These are phyloP conservation scores for Pilasporangium apinafurcum DNA, from an alignment of 352 stramenopile species.

Conservation along the genomic window DNA sequence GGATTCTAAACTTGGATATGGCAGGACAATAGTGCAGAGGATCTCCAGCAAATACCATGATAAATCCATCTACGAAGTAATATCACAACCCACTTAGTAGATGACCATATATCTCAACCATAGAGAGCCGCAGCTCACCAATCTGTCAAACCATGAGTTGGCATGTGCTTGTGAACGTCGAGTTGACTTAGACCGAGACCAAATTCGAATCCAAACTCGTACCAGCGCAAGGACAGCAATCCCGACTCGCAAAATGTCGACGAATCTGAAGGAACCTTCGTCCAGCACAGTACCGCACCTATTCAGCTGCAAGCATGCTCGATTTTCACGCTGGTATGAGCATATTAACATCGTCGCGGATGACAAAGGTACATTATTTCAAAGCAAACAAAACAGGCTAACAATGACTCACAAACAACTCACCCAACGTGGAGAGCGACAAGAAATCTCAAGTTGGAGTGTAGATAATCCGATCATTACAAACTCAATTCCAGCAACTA, in stretches of 20 bases:
- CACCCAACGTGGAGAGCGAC: constrained; percentile 3
- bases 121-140: too few species aligned
- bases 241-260: constrained; percentile 20
- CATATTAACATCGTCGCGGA: too few species aligned
- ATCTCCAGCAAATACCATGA: constrained; percentile 24
- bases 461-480: constrained; percentile 3
- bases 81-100: too few species aligned
- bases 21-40: constrained; percentile 27
- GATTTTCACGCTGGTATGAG: constrained; percentile 31
- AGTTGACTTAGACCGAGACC: constrained; percentile 10
- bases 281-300: constrained; percentile 26
- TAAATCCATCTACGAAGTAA: constrained; percentile 5
- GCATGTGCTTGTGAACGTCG: background rate
- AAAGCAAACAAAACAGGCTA: too few species aligned
- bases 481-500: constrained; percentile 1
- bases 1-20: constrained; percentile 44
- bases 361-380: too few species aligned
- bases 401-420: too few species aligned
- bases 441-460: constrained; percentile 5
- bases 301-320: constrained; percentile 14
- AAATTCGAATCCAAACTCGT: constrained; percentile 15
- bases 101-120: too few species aligned
- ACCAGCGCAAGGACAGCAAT: constrained; percentile 12
- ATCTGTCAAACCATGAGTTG: too few species aligned
- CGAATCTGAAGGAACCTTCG: constrained; percentile 27